Evolutionary conservation across 331 rosid species (phyloP), one percentile per base, ranked within the genome.

Genomic region (Cydonia oblonga): DNA sequence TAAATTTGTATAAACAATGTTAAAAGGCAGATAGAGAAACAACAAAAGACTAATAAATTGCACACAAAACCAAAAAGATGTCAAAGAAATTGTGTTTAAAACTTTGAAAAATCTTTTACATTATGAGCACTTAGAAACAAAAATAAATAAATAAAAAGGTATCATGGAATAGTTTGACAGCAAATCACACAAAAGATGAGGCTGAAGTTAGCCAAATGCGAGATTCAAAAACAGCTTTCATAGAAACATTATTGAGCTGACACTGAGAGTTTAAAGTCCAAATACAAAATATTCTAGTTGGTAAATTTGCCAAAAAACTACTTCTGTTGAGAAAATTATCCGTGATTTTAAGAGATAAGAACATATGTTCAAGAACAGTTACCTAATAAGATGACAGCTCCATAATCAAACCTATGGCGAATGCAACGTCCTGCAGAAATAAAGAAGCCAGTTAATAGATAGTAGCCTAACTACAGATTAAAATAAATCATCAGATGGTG

Each of bases 381-480:
- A 93, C 98, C 98, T 83, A 93, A 75, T 56, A 93, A 68, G 70
- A 93, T 85, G 77, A 93, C 83, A 66, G 97, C 98, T 85, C 98
- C 98, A 79, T 90, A 91, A 76, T 93, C 97, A 84, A 83, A 86
- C 79, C 70, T 86, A 77, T 93, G 98, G 25, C 98, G 89, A 72
- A 93, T 93, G 81, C 97, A 93, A 66, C 98, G 90, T 79, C 98
- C 98, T 93, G 32, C 64, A 76, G 65, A 81, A 79, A 70, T 40
- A 19, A 69, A 74, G 73, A 76, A 64, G 49, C 71, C 26, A 64
- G 46, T 73, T 64, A 63, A 22, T 30, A 30, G 4, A 62, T 3
- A 15, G 7, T 58, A 57, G 71, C 70, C 54, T 20, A 23, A 24
- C 33, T 24, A 38, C 35, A 33, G 13, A 35, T 57, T 57, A 57